A percentile compares a stretch with the other conserved stretches of the same genome.
These are phyloP conservation scores for Candida arabinofermentans DNA, from an alignment of 805 yeast species.

Conservation along the genomic window DNA sequence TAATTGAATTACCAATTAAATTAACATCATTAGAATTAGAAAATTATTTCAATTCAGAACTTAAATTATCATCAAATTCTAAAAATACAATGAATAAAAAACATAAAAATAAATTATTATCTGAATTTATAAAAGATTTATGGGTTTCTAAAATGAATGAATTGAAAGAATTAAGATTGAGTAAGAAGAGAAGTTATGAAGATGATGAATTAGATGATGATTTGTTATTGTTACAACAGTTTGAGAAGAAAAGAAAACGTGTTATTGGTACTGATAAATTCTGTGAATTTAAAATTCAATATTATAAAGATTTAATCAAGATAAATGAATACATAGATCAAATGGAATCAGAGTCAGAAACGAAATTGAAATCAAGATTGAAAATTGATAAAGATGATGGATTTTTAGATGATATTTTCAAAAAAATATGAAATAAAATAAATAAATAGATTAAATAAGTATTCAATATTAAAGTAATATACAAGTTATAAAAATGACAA, in stretches of 20 bases:
- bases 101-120: conserved; percentile 23
- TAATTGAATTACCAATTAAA: conserved; percentile 17
- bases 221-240: conserved; percentile 10
- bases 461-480: not conserved
- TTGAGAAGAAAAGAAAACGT: conserved; percentile 3
- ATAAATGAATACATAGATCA: conserved; percentile 10
- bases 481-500: not conserved
- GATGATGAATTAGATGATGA: not conserved
- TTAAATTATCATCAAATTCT: conserved; percentile 22
- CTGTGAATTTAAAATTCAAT: conserved; percentile 20
- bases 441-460: not conserved
- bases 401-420: conserved; percentile 7
- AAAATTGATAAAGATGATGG: not conserved
- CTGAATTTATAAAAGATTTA: conserved; percentile 26
- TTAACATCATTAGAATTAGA: conserved; percentile 17
- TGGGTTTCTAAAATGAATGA: conserved; percentile 17
- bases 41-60: conserved; percentile 20
- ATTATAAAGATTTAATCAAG: conserved; percentile 15
- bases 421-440: conserved; percentile 1
- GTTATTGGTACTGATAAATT: not conserved
- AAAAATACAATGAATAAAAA: conserved; percentile 21
- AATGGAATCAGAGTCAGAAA: conserved; percentile 6
- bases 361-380: not conserved
- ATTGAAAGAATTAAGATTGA: conserved; percentile 4
- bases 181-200: not conserved